Evolutionary conservation across 192 early-diverging fungal species (phyloP), one percentile per base, ranked within the genome.

Genomic region (Backusella tarrabulga): DNA sequence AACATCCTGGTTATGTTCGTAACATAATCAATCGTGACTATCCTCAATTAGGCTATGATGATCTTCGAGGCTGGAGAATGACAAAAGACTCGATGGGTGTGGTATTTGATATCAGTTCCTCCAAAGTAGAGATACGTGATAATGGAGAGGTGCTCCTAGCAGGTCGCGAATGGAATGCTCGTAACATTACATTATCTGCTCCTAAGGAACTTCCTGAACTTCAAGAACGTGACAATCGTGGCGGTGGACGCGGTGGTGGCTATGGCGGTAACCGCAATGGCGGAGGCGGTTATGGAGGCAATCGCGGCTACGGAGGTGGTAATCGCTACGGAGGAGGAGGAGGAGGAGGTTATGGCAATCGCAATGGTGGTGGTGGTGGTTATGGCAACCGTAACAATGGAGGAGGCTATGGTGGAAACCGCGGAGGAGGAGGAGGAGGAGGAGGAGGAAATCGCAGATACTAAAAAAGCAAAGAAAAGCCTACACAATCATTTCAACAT

Each of bases 1-100:
- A 88, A 54, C 95, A 97, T 69, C 85, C 90, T 76, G 96, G 96
- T 26, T 97, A 93, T 77, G 91, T 97, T 77, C 91, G 93, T 80
- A 89, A 90, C 63, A 92, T 93, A 44, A 76, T 96, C 42, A 89
- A 88, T 74, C 90, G 91, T 32, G 77, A 88, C 68, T 91, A 91
- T 77, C 93, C 94, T 6, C 86, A 85, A 35, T 80, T 98, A 29
- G 77, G 82, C 17, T 94, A 91, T 46, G 92, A 91, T 63, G 94
- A 94, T 76, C 90, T 93, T 72, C 87, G 84, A 70, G 86, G 87
- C 71, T 97, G 95, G 94, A 87, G 94, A 42, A 93, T 97, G 87
- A 90, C 88, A 68, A 93, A 90, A 73, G 97, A 98, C 66, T 88
- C 84, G 72, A 86, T 44, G 76, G 93, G 95, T 54, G 93, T 94